These are phyloP conservation scores for Phyllosticta citribraziliensis DNA, from an alignment of 2,329 filamentous ascomycete genomes.

Conservation along the genomic window DNA sequence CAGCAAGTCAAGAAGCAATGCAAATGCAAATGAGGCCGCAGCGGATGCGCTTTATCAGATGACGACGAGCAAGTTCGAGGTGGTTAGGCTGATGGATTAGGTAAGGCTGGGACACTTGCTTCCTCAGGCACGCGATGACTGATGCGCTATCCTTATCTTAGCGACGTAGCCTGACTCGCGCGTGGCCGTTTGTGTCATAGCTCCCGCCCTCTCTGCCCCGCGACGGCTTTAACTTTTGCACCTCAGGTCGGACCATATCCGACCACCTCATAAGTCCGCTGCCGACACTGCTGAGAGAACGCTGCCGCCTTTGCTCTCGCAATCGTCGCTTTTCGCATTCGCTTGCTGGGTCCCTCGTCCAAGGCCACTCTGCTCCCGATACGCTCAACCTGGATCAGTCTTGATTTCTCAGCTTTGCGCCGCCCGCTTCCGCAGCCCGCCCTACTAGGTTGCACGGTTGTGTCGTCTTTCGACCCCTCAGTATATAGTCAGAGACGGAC, in stretches of 20 bases:
- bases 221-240: not conserved
- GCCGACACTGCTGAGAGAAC: not conserved
- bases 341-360: not conserved
- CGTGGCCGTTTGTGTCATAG: not conserved
- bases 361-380: not conserved
- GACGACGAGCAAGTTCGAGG: conserved; percentile 6
- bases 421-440: not conserved
- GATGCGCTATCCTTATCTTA: not conserved
- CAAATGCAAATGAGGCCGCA: not conserved
- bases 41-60: not conserved
- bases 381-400: not conserved
- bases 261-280: not conserved
- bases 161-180: conserved; percentile 2
- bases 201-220: not conserved
- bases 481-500: not conserved
- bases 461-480: not conserved
- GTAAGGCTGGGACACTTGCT: not conserved
- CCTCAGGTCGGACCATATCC: not conserved
- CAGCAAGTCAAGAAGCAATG: not conserved
- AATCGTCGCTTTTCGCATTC: not conserved
- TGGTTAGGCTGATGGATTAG: not conserved
- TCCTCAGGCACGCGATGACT: not conserved
- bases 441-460: not conserved
- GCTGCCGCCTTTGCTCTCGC: not conserved
- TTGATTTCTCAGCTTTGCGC: conserved; percentile 6